Conservation (phyloP, 306 rosid genomes). For the Vigna angularis region DNA sequence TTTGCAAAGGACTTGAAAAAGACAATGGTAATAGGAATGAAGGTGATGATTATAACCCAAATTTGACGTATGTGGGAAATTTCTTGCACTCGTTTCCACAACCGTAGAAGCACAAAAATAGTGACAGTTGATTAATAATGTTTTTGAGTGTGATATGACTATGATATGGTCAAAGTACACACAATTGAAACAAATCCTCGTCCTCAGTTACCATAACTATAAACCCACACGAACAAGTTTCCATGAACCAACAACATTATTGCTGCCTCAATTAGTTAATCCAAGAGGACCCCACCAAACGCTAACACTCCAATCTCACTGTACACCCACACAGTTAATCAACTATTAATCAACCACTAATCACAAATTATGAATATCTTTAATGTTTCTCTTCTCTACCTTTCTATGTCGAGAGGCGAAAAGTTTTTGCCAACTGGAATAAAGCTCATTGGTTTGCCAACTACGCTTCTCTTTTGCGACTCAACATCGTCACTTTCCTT, state of each 20-base stretch:
- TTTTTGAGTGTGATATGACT: background rate
- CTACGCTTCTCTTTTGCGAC: conserved; percentile 51
- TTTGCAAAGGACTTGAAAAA: background rate
- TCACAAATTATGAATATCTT: background rate
- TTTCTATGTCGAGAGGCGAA: conserved; percentile 57
- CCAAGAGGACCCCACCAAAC: conserved; percentile 38
- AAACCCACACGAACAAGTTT: conserved; percentile 31
- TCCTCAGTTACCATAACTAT: no score
- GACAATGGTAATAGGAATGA: background rate
- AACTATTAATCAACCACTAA: conserved; percentile 30
- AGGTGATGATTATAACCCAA: background rate
- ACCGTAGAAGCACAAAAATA: background rate
- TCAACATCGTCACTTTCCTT: conserved; percentile 65
- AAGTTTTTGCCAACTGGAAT: conserved; percentile 54
- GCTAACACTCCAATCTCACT: conserved; percentile 1
- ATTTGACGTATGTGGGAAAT: background rate
- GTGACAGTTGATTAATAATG: no score
- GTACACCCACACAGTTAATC: conserved; percentile 15
- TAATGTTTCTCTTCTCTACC: background rate
- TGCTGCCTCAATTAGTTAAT: conserved; percentile 35
- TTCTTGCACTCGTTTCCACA: conserved; percentile 14
- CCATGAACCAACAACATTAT: conserved; percentile 26
- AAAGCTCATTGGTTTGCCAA: conserved; percentile 49
- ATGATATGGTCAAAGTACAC: conserved; percentile 6
- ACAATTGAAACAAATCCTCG: background rate